Evolutionary conservation across 139 green algal genomes (phyloP).

Genomic region (Ulvella scutata): DNA sequence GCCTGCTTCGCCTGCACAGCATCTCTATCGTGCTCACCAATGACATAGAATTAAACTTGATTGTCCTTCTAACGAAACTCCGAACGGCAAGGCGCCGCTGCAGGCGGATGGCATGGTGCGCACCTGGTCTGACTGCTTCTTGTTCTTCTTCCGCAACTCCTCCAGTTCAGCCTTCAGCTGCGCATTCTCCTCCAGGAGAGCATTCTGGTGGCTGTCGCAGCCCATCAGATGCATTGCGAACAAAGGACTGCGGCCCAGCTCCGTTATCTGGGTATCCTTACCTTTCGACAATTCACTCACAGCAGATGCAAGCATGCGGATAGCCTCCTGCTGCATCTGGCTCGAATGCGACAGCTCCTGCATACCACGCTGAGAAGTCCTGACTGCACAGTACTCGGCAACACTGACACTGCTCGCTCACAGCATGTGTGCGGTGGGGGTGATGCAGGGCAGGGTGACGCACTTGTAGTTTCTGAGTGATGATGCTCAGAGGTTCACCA

Average conservation of each 20-base stretch:
- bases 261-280: background rate
- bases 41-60: background rate
- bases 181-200: background rate
- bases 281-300: background rate
- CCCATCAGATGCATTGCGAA: background rate
- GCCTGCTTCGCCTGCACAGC: background rate
- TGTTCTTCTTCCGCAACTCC: background rate
- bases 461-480: background rate
- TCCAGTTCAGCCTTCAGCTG: background rate
- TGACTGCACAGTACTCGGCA: too few relatives aligned
- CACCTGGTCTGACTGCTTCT: background rate
- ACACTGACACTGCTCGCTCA: too few relatives aligned
- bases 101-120: background rate
- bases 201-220: background rate
- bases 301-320: background rate
- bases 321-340: background rate
- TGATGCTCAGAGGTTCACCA: background rate
- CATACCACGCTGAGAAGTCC: background rate
- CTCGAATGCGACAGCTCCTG: background rate
- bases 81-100: background rate
- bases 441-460: background rate
- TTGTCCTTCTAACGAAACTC: background rate
- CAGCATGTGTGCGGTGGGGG: too few relatives aligned
- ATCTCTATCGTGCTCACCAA: background rate
- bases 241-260: background rate